phyloP scores from a whole-genome alignment of 225 moss, liverwort and hornwort species.

The Ulota crispa region DNA sequence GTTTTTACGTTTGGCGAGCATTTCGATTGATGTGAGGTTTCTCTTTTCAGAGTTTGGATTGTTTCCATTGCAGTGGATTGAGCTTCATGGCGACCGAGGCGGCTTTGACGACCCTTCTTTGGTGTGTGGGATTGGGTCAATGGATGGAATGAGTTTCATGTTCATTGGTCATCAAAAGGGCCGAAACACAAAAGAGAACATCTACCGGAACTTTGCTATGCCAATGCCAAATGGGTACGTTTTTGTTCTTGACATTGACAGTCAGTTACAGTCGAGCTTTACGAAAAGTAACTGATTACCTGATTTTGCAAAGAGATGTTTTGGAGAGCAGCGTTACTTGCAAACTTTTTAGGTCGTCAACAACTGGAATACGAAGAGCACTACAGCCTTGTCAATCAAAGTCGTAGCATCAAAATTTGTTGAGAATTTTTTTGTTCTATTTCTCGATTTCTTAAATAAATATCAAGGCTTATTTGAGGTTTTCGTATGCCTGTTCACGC shows the following conservation, averaged over 20 bases:
- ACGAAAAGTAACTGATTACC: neutral
- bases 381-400: neutral
- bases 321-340: neutral
- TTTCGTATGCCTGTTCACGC: slow-evolving; percentile 7
- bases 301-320: neutral
- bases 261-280: neutral
- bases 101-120: slow-evolving; percentile 99
- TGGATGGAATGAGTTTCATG: slow-evolving; percentile 98
- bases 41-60: slow-evolving; percentile 9
- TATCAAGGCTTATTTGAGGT: neutral
- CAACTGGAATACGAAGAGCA: neutral
- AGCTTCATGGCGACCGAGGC: slow-evolving; percentile 97
- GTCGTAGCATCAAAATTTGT: neutral
- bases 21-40: neutral
- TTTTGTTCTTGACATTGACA: neutral
- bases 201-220: slow-evolving; percentile 97
- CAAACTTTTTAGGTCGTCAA: neutral
- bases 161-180: slow-evolving; percentile 99
- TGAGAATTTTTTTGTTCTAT: neutral
- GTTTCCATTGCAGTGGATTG: slow-evolving; percentile 72
- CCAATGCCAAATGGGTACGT: slow-evolving; percentile 95
- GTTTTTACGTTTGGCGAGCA: neutral
- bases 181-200: slow-evolving; percentile 97
- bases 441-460: neutral
- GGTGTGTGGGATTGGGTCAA: slow-evolving; percentile 88